Percentiles rank a stretch among this genome's conserved stretches.
Evolutionary conservation across 352 stramenopile species (phyloP).

Genomic region (Pythium volutum): DNA sequence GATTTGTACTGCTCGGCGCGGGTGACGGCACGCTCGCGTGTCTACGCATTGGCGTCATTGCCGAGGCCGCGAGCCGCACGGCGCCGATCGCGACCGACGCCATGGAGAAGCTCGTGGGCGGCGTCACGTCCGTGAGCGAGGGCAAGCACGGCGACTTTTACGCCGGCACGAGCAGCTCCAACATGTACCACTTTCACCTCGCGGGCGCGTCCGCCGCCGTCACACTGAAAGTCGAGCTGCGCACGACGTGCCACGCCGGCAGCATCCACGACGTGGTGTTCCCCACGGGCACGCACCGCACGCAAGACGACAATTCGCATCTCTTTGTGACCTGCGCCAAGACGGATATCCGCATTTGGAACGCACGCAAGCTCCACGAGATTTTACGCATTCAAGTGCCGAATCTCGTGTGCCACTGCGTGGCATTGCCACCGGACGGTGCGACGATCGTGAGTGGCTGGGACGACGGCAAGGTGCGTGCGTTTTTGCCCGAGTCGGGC

Average conservation of each 20-base stretch:
- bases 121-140: conserved; percentile 89
- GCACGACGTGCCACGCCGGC: conserved; percentile 89
- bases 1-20: conserved; percentile 86
- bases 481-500: conserved; percentile 95
- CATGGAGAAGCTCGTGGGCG: conserved; percentile 87
- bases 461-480: conserved; percentile 96
- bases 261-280: conserved; percentile 95
- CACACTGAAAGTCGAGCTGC: conserved; percentile 54
- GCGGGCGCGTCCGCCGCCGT: conserved; percentile 2
- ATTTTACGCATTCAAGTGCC: conserved; percentile 96
- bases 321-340: conserved; percentile 95
- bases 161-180: conserved; percentile 91
- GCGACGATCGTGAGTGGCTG: conserved; percentile 93
- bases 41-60: conserved; percentile 70
- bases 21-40: conserved; percentile 91
- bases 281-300: conserved; percentile 47
- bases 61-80: conserved; percentile 57
- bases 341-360: conserved; percentile 96
- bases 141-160: conserved; percentile 86
- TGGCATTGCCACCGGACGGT: conserved; percentile 88
- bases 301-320: conserved; percentile 82
- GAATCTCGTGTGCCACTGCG: conserved; percentile 95
- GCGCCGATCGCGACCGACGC: conserved; percentile 60
- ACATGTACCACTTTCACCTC: conserved; percentile 91
- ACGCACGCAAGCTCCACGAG: conserved; percentile 88